Conservation (phyloP, 805 yeast species). For the Metschnikowia kunwiensis region DNA sequence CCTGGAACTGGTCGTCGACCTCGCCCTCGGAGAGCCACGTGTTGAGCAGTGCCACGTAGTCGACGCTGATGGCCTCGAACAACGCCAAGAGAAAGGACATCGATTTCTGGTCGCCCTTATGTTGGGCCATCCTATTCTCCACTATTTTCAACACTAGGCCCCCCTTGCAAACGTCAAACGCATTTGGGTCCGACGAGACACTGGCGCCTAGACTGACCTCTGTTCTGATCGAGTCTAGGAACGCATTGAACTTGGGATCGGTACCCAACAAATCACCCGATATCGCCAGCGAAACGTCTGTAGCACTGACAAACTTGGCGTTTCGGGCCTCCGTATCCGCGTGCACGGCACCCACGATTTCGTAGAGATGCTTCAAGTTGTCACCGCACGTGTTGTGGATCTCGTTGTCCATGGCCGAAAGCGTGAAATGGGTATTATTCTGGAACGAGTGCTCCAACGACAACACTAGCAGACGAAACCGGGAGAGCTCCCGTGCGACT, state of each 20-base stretch:
- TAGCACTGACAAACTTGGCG: conserved; percentile 16
- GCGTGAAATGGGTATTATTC: conserved; percentile 49
- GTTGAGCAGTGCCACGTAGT: conserved; percentile 66
- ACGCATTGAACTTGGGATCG: conserved; percentile 29
- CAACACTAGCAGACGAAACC: conserved; percentile 31
- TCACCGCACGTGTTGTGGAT: conserved; percentile 27
- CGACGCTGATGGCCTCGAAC: conserved; percentile 55
- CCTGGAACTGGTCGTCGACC: conserved; percentile 75
- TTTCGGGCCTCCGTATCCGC: conserved; percentile 41
- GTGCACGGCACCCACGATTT: conserved; percentile 52
- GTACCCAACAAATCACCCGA: conserved; percentile 9
- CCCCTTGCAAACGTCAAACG: conserved; percentile 65
- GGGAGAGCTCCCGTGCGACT: conserved; percentile 32
- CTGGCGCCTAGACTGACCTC: conserved; percentile 46
- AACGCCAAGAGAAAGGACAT: conserved; percentile 50
- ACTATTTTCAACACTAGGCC: conserved; percentile 67
- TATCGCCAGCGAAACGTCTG: conserved; percentile 14
- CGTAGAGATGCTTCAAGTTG: conserved; percentile 53
- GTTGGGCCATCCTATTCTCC: conserved; percentile 52
- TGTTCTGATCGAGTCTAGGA: conserved; percentile 36
- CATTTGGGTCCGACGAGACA: conserved; percentile 47
- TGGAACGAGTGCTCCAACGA: conserved; percentile 55
- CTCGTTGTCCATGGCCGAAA: conserved; percentile 51
- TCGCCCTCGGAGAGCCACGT: conserved; percentile 77
- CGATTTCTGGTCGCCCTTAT: conserved; percentile 64